Evolutionary conservation across 345 rosid species (phyloP).

Genomic region (Linum usitatissimum): DNA sequence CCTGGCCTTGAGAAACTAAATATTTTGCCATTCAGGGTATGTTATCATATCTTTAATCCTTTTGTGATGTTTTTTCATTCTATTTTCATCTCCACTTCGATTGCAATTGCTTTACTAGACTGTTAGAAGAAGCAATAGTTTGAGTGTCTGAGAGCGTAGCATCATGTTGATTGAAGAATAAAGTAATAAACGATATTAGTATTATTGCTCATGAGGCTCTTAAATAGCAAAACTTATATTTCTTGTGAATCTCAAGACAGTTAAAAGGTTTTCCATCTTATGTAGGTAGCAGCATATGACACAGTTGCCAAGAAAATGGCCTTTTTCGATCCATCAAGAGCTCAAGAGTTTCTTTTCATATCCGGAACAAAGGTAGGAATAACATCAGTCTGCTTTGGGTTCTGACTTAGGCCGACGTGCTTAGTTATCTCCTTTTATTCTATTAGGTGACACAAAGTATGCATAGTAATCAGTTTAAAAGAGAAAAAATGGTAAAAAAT

Average conservation of each 20-base stretch:
- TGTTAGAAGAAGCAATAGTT: no score
- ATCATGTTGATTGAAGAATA: no score
- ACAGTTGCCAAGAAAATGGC: constrained; percentile 79
- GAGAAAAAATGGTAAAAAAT: no score
- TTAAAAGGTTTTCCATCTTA: background rate
- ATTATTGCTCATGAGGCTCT: no score
- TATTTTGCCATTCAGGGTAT: constrained; percentile 87
- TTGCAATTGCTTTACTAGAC: background rate
- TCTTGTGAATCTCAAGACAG: background rate
- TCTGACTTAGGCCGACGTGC: background rate
- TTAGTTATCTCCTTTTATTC: background rate
- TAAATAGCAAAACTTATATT: no score
- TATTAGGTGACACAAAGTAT: background rate
- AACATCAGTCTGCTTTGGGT: background rate
- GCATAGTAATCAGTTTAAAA: no score
- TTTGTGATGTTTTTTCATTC: background rate
- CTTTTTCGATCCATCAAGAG: constrained; percentile 79
- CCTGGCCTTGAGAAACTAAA: constrained; percentile 92
- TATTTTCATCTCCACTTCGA: background rate
- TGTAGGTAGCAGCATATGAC: constrained; percentile 94
- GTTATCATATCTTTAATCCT: background rate
- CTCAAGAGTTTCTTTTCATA: constrained; percentile 86
- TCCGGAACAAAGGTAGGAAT: constrained; percentile 83
- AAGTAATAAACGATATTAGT: no score
- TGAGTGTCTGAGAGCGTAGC: no score